These are phyloP conservation scores for Solanum pinnatisectum DNA, from an alignment of 257 asterid genomes.

Conservation along the genomic window DNA sequence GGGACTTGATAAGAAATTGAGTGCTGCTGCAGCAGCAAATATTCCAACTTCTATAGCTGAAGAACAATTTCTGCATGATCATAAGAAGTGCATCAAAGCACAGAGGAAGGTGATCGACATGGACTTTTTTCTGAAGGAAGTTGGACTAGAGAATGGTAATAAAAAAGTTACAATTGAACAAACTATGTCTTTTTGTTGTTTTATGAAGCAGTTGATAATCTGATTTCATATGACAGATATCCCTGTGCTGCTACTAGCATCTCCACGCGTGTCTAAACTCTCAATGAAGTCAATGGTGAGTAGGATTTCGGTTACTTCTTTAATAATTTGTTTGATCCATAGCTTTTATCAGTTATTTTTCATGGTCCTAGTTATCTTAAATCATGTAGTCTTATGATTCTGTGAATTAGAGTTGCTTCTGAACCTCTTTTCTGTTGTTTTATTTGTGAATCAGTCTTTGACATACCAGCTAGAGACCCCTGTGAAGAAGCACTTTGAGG, in stretches of 20 bases:
- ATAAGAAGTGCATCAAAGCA: constrained; percentile 64
- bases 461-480: constrained; percentile 11
- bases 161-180: background rate
- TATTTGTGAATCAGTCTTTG: background rate
- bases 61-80: constrained; percentile 72
- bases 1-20: constrained; percentile 26
- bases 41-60: constrained; percentile 25
- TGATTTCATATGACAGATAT: background rate
- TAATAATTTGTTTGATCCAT: background rate
- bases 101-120: constrained; percentile 30
- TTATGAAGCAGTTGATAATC: background rate
- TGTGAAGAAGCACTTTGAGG: constrained; percentile 25
- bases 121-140: constrained; percentile 52
- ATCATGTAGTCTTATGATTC: background rate
- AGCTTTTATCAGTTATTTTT: background rate
- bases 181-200: background rate
- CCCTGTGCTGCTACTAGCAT: background rate
- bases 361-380: background rate
- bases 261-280: constrained; percentile 17
- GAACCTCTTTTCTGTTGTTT: background rate
- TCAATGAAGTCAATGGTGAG: constrained; percentile 35
- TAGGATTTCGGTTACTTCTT: background rate
- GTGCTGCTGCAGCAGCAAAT: constrained; percentile 26
- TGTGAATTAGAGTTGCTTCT: background rate
- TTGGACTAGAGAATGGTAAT: constrained; percentile 57